Base-by-base conservation (phyloP, 2,329 filamentous ascomycete species). In the Neonectria coccinea region DNA sequence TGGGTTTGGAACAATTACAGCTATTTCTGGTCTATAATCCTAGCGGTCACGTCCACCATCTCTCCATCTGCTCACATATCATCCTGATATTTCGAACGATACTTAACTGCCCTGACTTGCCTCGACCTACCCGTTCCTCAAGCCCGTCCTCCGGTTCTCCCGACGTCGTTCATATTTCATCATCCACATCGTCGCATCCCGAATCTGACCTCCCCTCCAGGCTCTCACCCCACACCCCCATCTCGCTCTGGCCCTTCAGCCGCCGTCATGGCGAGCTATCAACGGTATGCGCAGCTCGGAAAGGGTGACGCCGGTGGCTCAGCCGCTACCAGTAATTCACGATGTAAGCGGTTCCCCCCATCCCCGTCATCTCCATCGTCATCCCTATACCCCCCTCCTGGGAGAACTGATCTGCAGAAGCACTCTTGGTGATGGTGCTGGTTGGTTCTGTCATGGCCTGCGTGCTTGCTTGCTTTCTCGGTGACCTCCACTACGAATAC, bases 231-330 rank as follows among this genome's bases (percentile, higher is more conserved):
- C 42, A 31, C 64, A 56, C 61, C 65, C 59, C 62, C 45, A 55
- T 62, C 57, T 53, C 31, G 29, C 53, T 41, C 51, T 51, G 51
- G 56, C 29, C 42, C 47, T 50, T 41, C 50, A 52, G 59, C 62
- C 58, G 67, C 66, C 57, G 65, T 64, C 47, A 74, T 74, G 72
- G 72, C 70, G 65, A 74, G 70, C 66, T 74, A 71, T 69, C 70
- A 74, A 61, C 69, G 73, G 52, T 71, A 74, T 54, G 70, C 72
- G 42, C 70, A 73, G 65, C 68, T 73, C 62, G 69, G 69, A 45
- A 73, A 74, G 56, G 64, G 66, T 50, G 56, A 65, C 56, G 67
- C 69, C 65, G 54, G 62, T 65, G 65, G 47, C 69, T 72, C 68
- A 70, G 68, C 68, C 65, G 68, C 67, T 53, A 54, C 58, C 51